Conservation (phyloP, 2,329 filamentous ascomycete species). For the Apiospora marii region DNA sequence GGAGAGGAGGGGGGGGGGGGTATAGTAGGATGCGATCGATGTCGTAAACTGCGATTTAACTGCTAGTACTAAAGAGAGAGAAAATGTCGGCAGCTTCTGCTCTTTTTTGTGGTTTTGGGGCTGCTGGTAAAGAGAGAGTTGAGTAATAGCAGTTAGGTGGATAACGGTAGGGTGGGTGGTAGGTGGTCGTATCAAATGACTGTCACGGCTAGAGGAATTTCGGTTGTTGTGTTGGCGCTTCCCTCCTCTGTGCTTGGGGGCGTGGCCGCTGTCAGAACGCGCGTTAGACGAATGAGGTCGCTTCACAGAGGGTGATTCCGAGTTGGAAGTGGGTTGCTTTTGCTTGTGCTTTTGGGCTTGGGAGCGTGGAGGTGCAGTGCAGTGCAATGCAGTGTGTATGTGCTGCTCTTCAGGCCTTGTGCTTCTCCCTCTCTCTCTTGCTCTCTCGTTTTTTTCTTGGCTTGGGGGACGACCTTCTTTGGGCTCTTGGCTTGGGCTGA, state of each 20-base stretch:
- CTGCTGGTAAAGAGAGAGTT: conserved; percentile 15
- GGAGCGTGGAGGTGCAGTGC: conserved; percentile 12
- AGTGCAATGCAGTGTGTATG: too few species aligned
- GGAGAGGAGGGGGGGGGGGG: conserved; percentile 21
- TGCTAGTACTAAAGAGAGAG: conserved; percentile 7
- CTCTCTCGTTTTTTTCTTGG: not conserved
- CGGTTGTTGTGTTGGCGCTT: conserved; percentile 25
- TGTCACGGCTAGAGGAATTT: conserved; percentile 19
- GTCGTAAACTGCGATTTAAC: conserved; percentile 26
- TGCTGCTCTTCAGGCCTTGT: conserved; percentile 13
- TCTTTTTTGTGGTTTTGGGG: conserved; percentile 1
- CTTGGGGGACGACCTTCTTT: conserved; percentile 2
- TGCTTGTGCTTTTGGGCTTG: conserved; percentile 24
- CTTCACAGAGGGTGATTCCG: conserved; percentile 10
- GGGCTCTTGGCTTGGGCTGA: conserved; percentile 22
- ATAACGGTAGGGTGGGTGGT: conserved; percentile 26
- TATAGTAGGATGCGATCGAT: conserved; percentile 23
- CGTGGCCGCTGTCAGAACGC: conserved; percentile 26
- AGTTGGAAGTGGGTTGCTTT: conserved; percentile 9
- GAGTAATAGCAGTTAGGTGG: conserved; percentile 14
- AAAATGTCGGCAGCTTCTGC: conserved; percentile 18
- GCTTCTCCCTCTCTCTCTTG: not conserved
- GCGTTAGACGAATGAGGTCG: conserved; percentile 28
- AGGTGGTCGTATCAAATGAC: conserved; percentile 14
- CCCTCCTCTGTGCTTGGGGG: conserved; percentile 22